Percentiles rank a stretch among this genome's conserved stretches.
Conservation (phyloP, 179 eudicot species). For the Silene coronaria region DNA sequence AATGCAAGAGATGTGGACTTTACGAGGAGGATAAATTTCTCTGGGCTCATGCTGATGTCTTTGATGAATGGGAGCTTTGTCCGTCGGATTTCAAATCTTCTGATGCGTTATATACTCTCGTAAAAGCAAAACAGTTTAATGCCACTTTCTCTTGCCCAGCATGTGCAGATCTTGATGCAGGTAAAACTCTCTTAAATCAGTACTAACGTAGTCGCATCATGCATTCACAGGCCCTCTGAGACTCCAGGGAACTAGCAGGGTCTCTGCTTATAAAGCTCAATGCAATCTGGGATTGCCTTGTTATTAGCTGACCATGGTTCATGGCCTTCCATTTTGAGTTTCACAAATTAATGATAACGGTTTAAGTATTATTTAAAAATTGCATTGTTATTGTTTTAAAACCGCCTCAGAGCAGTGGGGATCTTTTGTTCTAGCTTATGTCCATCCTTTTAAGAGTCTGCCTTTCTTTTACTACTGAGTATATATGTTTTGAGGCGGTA, state of each 20-base stretch:
- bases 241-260: neutral
- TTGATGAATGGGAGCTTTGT: constrained; percentile 94
- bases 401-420: no score
- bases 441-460: no score
- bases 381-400: neutral
- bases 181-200: constrained; percentile 17
- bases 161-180: constrained; percentile 38
- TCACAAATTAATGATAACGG: neutral
- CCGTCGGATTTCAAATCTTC: constrained; percentile 55
- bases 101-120: constrained; percentile 49
- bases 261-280: neutral
- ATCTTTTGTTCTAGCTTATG: no score
- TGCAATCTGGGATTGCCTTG: neutral
- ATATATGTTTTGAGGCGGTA: no score
- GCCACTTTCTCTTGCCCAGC: constrained; percentile 64
- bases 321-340: neutral
- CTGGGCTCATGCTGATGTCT: constrained; percentile 37
- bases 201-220: neutral
- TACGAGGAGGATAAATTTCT: constrained; percentile 51
- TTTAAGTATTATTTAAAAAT: neutral
- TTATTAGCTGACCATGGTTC: neutral
- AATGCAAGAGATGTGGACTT: constrained; percentile 94
- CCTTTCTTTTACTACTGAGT: no score
- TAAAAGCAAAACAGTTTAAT: constrained; percentile 52
- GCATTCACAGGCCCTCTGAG: neutral